Base-by-base conservation (phyloP, 202 grass and related monocot species). In the Panicum hallii region DNA sequence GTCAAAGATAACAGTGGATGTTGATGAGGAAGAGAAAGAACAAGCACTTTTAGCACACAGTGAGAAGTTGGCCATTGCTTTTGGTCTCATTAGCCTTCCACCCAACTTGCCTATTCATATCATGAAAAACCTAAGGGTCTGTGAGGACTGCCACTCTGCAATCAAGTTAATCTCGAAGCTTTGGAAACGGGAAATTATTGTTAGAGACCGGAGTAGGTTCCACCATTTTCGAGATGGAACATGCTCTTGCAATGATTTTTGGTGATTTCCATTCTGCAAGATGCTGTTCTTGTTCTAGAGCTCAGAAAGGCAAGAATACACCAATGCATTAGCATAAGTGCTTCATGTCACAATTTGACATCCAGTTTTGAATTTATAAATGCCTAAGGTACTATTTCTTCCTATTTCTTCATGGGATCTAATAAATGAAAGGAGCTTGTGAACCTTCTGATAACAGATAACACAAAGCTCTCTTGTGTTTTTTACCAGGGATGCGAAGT, bases 51-150 rank as follows among this genome's bases (percentile, higher is more conserved):
- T 83, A 76, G 87, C 80, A 26, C 92, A 94, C 83, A 92, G 92
- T 70, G 92, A 94, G 87, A 94, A 90, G 72, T 43, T 94, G 52
- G 87, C 90, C 50, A 84, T 94, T 80, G 90, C 90, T 74, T 94
- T 92, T 72, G 93, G 93, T 32, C 80, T 94, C 66, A 90, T 94
- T 26, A 92, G 84, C 74, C 60, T 89, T 23, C 74, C 85, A 71
- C 75, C 43, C 40, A 89, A 86, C 58, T 66, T 87, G 8, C 78
- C 76, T 0, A 63, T 95, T 78, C 79, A 85, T 67, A 89, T 93
- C 50, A 87, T 87, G 81, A 95, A 95, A 88, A 95, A 95, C 78
- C 86, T 95, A 19, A 85, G 93, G 40, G 87, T 95, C 45, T 93
- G 90, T 14, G 83, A 93, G 86, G 93, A 93, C 60, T 95, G 90